Conservation (phyloP, 179 eudicot genomes). For the Silene noctiflora region DNA sequence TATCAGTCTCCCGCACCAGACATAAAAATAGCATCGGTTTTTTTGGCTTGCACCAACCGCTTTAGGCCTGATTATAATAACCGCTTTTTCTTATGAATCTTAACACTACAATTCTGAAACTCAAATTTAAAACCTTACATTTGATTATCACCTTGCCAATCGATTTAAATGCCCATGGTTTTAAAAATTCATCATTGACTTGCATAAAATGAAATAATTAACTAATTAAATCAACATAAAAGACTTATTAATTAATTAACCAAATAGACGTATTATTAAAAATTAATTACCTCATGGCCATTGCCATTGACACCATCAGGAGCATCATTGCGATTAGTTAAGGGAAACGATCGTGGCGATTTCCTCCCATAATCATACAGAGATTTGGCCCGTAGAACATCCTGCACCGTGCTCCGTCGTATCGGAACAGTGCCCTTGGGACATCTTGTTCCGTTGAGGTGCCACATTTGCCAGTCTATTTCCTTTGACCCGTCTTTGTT, state of each 20-base stretch:
- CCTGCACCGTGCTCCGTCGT: slow-evolving; percentile 62
- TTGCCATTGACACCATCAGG: slow-evolving; percentile 79
- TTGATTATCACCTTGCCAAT: too few relatives aligned
- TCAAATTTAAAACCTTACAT: too few relatives aligned
- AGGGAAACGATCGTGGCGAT: slow-evolving; percentile 24
- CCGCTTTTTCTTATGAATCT: too few relatives aligned
- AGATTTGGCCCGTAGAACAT: slow-evolving; percentile 85
- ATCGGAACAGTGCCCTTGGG: slow-evolving; percentile 86
- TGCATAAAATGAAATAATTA: background rate
- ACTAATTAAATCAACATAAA: too few relatives aligned
- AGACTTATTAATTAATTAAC: background rate
- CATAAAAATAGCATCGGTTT: too few relatives aligned
- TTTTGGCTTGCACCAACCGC: too few relatives aligned
- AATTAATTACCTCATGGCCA: slow-evolving; percentile 78
- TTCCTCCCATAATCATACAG: slow-evolving; percentile 83
- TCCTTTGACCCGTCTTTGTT: slow-evolving; percentile 20
- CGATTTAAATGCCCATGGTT: too few relatives aligned
- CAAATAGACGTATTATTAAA: background rate
- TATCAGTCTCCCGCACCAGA: too few relatives aligned
- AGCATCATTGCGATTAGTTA: slow-evolving; percentile 44
- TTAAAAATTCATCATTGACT: too few relatives aligned
- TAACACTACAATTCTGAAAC: too few relatives aligned
- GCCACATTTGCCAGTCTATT: slow-evolving; percentile 78
- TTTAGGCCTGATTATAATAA: too few relatives aligned
- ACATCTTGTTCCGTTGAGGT: slow-evolving; percentile 60